Base-by-base conservation (phyloP, 805 yeast species). In the Ogataea kodamae region DNA sequence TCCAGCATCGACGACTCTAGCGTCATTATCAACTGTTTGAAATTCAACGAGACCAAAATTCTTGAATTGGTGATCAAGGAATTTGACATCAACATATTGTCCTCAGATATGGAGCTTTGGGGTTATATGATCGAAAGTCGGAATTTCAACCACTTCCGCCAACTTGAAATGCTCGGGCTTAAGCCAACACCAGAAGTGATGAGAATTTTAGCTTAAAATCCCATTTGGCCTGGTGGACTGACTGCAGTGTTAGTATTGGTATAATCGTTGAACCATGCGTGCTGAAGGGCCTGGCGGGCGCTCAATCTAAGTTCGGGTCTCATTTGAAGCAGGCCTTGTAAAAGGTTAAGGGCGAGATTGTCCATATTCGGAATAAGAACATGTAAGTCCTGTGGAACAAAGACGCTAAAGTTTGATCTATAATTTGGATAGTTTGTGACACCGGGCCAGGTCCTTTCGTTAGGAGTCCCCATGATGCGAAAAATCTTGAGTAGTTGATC, bases 401-500 rank as follows among this genome's bases (percentile, higher is more conserved):
- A 90, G 22, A 85, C 72, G 43, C 83, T 88, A 74, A 89, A 88
- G 52, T 81, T 83, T 34, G 78, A 70, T 60, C 84, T 78, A 62
- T 81, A 92, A 59, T 92, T 90, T 22, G 97, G 94, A 49, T 84
- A 73, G 39, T 77, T 79, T 9, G 94, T 80, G 25, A 92, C 82
- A n/a, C 95, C 96, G 1, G 98, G 97, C 98, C 98, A 92, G 17
- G 95, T 81, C 42, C 81, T 69, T 60, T 92, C 98, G 53, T 81
- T 86, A 24, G 98, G 98, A 2, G 98, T 92, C 14, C 98, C 98
- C 83, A 92, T 78, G 16, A 89, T 68, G 56, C 94, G 77, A 67
- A 92, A 92, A 33, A 92, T 92, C 56, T 86, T 85, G 60, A 81
- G 74, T 49, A 92, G 71, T 61, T 92, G 97, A 62, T 92, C 98